A percentile compares a stretch with the other conserved stretches of the same genome.
Conservation (phyloP, 2,329 filamentous ascomycete species). For the Chaetomiaceae sp. region DNA sequence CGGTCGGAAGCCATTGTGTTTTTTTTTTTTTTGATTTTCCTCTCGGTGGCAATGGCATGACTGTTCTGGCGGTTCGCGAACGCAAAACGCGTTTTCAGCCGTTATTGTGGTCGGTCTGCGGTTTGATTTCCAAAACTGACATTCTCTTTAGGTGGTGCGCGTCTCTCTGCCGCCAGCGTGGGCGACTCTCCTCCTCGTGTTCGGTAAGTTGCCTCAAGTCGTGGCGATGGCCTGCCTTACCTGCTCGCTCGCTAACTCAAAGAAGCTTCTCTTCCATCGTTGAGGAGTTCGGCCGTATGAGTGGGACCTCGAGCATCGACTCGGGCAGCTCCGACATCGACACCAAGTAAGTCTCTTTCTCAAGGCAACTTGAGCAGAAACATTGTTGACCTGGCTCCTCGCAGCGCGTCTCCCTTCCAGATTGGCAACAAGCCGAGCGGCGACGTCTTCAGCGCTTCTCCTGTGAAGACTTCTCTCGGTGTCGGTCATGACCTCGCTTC, state of each 20-base stretch:
- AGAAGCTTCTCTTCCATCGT: slow-evolving; percentile 12
- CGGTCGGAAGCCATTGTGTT: too few relatives aligned
- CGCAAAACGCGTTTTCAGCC: too few relatives aligned
- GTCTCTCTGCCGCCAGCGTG: slow-evolving; percentile 1
- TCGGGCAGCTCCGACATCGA: slow-evolving; percentile 1
- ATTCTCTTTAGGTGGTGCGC: background rate
- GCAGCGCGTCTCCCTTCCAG: slow-evolving; percentile 12
- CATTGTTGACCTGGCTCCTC: background rate
- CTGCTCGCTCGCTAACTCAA: background rate
- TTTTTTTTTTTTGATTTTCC: too few relatives aligned
- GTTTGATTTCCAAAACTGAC: background rate
- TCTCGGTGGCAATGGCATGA: too few relatives aligned
- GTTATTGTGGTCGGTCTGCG: too few relatives aligned
- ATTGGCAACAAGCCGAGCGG: slow-evolving; percentile 15
- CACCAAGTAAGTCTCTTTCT: background rate
- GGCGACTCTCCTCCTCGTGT: slow-evolving; percentile 7
- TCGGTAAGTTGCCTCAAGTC: slow-evolving; percentile 3
- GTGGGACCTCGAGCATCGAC: slow-evolving; percentile 3
- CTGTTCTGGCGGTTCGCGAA: too few relatives aligned
- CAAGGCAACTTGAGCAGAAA: background rate
- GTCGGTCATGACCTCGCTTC: background rate
- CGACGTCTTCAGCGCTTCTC: slow-evolving; percentile 15
- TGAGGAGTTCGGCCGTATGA: slow-evolving; percentile 8
- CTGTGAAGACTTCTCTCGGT: background rate
- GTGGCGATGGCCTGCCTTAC: background rate